These are phyloP conservation scores for Eimeria acervulina DNA, from an alignment of 169 alveolate genomes.

Conservation along the genomic window DNA sequence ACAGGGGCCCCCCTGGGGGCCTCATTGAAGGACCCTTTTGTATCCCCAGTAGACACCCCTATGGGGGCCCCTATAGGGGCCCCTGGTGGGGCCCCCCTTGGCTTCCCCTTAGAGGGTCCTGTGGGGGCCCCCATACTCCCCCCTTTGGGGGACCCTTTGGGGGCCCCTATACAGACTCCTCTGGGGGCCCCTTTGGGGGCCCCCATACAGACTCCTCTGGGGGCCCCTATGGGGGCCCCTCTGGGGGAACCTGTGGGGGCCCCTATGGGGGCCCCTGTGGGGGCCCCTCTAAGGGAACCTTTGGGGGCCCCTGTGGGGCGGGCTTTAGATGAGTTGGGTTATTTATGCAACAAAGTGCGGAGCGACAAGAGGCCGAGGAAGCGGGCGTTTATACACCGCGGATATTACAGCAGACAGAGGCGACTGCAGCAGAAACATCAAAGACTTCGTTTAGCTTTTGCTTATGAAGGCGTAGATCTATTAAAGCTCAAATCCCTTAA, in stretches of 20 bases:
- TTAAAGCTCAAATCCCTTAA: slow-evolving; percentile 25
- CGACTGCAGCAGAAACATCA: background rate
- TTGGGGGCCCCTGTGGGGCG: no score
- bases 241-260: background rate
- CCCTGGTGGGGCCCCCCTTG: slow-evolving; percentile 3
- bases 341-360: slow-evolving; percentile 50
- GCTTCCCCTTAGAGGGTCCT: no score
- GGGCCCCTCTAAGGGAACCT: background rate
- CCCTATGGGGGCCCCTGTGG: slow-evolving; percentile 10
- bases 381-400: slow-evolving; percentile 54
- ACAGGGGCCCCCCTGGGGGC: background rate
- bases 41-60: background rate
- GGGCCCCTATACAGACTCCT: background rate
- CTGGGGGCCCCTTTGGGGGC: slow-evolving; percentile 24
- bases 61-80: background rate
- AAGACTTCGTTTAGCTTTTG: slow-evolving; percentile 36
- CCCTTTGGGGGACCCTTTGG: background rate
- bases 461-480: slow-evolving; percentile 52
- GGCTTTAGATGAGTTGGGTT: background rate
- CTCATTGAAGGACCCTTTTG: background rate
- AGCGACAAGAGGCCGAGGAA: slow-evolving; percentile 40
- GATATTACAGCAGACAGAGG: slow-evolving; percentile 4
- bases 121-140: background rate
- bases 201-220: background rate
- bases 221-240: no score